Base-by-base conservation (phyloP, 495 filamentous ascomycete genomes). In the Talaromyces thailandensis region DNA sequence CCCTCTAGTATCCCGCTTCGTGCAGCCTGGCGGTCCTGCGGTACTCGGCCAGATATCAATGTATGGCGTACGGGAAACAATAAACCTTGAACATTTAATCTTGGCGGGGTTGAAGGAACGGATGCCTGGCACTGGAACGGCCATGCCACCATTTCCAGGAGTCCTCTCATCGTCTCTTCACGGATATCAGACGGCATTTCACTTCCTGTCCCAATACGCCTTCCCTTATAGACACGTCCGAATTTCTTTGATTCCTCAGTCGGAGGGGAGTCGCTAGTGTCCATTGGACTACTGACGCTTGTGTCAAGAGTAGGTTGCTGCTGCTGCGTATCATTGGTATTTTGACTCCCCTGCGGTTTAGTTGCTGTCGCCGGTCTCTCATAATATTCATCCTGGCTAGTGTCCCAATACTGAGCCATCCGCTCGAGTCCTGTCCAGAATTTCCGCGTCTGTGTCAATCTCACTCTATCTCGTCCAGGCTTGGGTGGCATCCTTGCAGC, bases 171-270 rank as follows among this genome's bases (percentile, higher is more conserved):
- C 14, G 87, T 80, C 32, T 88, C 86, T 40, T 89, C 82, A 28
- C 91, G 89, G 64, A 84, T 84, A 50, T 88, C 85, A 21, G 86
- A 76, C 3, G 92, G 92, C 86, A 95, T 92, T 62, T 89, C 83
- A 9, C 75, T 65, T 21, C 91, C 90, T 18, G 83, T 73, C 6
- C 79, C 81, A 6, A 81, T 80, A 29, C 90, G 87, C 18, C 83
- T 80, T 21, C 81, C 81, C 9, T 73, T 80, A 64, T 83, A 83
- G 66, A 63, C 69, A 1, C 11, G 62, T 51, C 66, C 68, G 64
- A 14, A 65, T 62, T n/a, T 62, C 43, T 8, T 60, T 52, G 3
- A 65, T 60, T 60, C 62, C 55, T 12, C 55, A 59, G 25, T 18
- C 23, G 40, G 57, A n/a, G n/a, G n/a, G 14, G 58, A 23, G 8